phyloP scores from a whole-genome alignment of 441 rosid genomes.

The Theobroma grandiflorum region DNA sequence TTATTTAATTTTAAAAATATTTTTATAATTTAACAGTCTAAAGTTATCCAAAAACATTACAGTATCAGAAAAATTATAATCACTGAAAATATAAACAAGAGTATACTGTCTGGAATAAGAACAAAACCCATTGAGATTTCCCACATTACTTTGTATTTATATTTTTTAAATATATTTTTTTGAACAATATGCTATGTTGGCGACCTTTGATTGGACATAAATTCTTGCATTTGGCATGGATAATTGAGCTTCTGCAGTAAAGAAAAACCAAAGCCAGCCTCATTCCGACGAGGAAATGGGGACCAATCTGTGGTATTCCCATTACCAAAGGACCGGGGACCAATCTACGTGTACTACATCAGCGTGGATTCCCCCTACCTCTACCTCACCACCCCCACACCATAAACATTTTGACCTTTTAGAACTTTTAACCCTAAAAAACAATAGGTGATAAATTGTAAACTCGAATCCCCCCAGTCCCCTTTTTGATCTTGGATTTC shows the following conservation, averaged over 20 bases:
- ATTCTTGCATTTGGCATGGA: slow-evolving; percentile 18
- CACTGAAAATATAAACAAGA: not conserved
- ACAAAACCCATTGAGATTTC: not conserved
- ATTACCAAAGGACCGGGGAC: not conserved
- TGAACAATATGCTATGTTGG: not conserved
- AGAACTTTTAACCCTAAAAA: not conserved
- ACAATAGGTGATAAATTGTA: not conserved
- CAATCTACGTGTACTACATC: not conserved
- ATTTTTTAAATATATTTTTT: no score
- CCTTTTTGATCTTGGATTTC: no score
- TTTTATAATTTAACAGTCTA: no score
- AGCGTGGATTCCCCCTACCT: not conserved
- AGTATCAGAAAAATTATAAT: not conserved
- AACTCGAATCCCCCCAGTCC: not conserved
- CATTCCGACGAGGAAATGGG: not conserved
- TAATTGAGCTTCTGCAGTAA: slow-evolving; percentile 16
- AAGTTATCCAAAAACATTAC: no score
- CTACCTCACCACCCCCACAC: no score
- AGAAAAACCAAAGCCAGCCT: slow-evolving; percentile 10
- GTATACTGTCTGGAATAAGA: not conserved
- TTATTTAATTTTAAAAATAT: no score
- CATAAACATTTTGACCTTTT: no score
- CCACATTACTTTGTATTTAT: not conserved
- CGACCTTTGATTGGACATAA: slow-evolving; percentile 18
- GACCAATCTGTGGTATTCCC: not conserved